Percentiles rank a stretch among this genome's conserved stretches.
These are phyloP conservation scores for Protomyces pachydermus DNA, from an alignment of 1,139 yeast species.

Conservation along the genomic window DNA sequence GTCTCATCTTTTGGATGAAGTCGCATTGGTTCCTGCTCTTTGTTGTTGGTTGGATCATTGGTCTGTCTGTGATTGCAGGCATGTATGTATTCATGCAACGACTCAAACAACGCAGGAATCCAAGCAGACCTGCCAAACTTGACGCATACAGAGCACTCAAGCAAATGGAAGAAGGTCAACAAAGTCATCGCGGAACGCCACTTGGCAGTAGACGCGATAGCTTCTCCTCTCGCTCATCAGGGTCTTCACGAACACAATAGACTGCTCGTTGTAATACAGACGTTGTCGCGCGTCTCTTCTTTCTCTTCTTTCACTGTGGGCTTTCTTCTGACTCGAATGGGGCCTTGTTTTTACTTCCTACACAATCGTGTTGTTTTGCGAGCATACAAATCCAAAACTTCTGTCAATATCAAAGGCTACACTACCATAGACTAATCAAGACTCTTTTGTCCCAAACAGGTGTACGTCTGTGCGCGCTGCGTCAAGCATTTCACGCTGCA, in stretches of 20 bases:
- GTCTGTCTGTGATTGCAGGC: conserved; percentile 20
- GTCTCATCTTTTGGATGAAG: conserved; percentile 33
- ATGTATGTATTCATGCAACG: conserved; percentile 11
- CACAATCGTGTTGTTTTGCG: too few species aligned
- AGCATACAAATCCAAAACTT: too few species aligned
- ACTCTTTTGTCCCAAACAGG: too few species aligned
- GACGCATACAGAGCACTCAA: neutral
- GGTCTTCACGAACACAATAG: neutral
- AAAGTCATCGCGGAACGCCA: neutral
- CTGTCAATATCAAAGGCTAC: too few species aligned
- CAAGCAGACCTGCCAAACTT: neutral
- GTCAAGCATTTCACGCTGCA: too few species aligned
- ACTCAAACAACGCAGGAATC: neutral
- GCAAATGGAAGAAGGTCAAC: neutral
- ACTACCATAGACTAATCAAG: too few species aligned
- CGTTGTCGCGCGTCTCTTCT: too few species aligned
- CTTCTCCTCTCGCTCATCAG: neutral
- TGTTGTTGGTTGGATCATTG: conserved; percentile 30
- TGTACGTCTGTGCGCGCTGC: too few species aligned
- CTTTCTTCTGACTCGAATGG: too few species aligned
- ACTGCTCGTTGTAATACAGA: too few species aligned
- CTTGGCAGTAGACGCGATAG: neutral
- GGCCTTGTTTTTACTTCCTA: too few species aligned
- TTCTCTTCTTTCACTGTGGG: too few species aligned
- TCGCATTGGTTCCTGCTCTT: conserved; percentile 33